Conservation (phyloP, 345 rosid genomes). For the Hevea brasiliensis region DNA sequence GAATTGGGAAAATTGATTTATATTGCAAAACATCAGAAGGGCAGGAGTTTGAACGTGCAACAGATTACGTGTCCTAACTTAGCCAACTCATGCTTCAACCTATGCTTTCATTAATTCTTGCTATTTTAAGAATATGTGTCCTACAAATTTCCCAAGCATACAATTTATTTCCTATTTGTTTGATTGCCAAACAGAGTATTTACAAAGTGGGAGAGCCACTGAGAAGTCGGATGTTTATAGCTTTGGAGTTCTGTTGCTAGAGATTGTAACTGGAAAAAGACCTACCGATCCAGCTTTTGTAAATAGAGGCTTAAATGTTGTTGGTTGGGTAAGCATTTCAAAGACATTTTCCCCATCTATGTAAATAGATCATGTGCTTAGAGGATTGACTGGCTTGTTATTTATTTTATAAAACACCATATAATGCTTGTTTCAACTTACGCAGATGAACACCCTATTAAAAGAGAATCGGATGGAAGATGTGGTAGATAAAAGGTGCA, state of each 20-base stretch:
- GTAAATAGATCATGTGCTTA: too few species aligned
- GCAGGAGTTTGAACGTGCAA: too few species aligned
- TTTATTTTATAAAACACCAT: neutral
- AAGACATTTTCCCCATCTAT: neutral
- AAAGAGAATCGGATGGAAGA: constrained; percentile 72
- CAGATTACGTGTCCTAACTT: too few species aligned
- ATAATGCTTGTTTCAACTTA: neutral
- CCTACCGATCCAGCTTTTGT: constrained; percentile 84
- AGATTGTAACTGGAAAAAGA: constrained; percentile 88
- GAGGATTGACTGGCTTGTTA: neutral
- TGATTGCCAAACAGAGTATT: constrained; percentile 55
- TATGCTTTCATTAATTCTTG: neutral
- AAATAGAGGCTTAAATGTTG: constrained; percentile 80
- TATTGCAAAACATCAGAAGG: too few species aligned
- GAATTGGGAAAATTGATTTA: too few species aligned
- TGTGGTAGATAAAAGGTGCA: constrained; percentile 68
- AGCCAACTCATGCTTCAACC: too few species aligned
- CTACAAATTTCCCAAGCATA: neutral
- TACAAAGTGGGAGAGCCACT: constrained; percentile 89
- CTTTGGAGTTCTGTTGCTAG: constrained; percentile 92
- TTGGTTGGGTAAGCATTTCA: constrained; percentile 78
- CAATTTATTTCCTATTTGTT: neutral
- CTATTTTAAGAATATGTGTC: neutral
- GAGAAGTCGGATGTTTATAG: constrained; percentile 95
- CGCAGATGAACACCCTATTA: constrained; percentile 78